Evolutionary conservation across 768 basidiomycete species (phyloP), one percentile per base, ranked within the genome.

Genomic region (Tylopilus rubrobrunneus): DNA sequence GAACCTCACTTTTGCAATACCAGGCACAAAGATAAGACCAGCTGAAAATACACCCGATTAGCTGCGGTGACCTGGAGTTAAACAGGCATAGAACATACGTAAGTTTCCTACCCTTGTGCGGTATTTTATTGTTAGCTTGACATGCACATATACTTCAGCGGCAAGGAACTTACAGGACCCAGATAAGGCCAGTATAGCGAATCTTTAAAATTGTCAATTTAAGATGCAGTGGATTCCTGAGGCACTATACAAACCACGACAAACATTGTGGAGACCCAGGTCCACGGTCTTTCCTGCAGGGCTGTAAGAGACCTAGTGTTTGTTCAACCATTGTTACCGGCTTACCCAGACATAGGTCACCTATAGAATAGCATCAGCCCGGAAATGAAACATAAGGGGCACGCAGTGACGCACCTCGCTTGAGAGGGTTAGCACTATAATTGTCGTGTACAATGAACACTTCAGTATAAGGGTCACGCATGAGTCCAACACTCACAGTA

Each of bases 331-430:
- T n/a, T 9, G 11, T 12, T 5, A 4, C 17, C 10, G 28, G 17
- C 3, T 41, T 11, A 58, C 57, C 57, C 57, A 58, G 41, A 58
- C 5, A 27, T 49, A 49, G 10, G 52, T 31, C 36, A 58, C 29
- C 57, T 56, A 8, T 6, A 7, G 4, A 52, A 23, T 5, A 41
- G 11, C 15, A 21, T 41, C 40, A 41, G 40, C 17, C 21, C 21
- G 11, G 7, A 23, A 11, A 41, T 23, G 21, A 19, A 39, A 39
- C 23, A 10, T 41, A 12, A 21, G 10, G n/a, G n/a, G n/a, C 37
- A n/a, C 19, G 19, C 15, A 1, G 17, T 17, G 17, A 39, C 17
- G 9, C 12, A 23, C 40, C 40, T 41, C 40, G 4, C 40, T 23
- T 41, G 40, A 23, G 11, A 41, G 11, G 40, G 21, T 23, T 6